phyloP scores from a whole-genome alignment of 352 stramenopile species.

The Pythium sukuiense region DNA sequence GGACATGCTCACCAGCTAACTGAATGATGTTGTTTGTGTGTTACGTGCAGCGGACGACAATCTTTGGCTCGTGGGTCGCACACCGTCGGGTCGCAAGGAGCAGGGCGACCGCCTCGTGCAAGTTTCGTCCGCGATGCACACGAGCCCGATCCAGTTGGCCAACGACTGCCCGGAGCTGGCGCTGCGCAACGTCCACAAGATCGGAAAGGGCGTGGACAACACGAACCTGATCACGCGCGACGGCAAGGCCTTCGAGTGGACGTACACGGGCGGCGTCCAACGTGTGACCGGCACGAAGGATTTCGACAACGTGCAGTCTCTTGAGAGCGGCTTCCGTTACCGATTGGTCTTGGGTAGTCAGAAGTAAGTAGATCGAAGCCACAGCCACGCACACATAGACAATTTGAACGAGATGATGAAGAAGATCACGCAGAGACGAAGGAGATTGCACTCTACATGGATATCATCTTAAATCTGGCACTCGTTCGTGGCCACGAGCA shows the following conservation, averaged over 20 bases:
- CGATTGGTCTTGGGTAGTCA: constrained; percentile 48
- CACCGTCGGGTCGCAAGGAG: constrained; percentile 64
- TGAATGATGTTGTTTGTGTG: not conserved
- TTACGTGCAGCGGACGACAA: constrained; percentile 55
- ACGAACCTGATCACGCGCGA: constrained; percentile 70
- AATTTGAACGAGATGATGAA: not conserved
- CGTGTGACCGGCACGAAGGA: constrained; percentile 37
- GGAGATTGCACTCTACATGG: not conserved
- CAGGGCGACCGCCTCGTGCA: constrained; percentile 50
- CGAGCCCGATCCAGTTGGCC: constrained; percentile 63
- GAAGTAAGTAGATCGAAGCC: not conserved
- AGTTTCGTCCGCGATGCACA: constrained; percentile 71
- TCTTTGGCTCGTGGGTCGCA: constrained; percentile 77
- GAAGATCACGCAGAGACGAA: not conserved
- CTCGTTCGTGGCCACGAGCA: constrained; percentile 24
- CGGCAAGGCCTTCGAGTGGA: constrained; percentile 76
- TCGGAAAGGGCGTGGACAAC: constrained; percentile 81
- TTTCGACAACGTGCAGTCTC: constrained; percentile 41
- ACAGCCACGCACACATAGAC: not conserved
- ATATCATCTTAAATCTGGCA: constrained; percentile 19
- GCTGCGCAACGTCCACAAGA: constrained; percentile 48
- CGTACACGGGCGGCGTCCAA: constrained; percentile 56
- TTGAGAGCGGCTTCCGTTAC: constrained; percentile 81
- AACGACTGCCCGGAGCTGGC: constrained; percentile 44
- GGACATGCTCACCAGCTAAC: no score